Evolutionary conservation across 1,284 basidiomycete genomes (phyloP), one percentile per base, ranked within the genome.

Genomic region (Sanghuangporus baumii): DNA sequence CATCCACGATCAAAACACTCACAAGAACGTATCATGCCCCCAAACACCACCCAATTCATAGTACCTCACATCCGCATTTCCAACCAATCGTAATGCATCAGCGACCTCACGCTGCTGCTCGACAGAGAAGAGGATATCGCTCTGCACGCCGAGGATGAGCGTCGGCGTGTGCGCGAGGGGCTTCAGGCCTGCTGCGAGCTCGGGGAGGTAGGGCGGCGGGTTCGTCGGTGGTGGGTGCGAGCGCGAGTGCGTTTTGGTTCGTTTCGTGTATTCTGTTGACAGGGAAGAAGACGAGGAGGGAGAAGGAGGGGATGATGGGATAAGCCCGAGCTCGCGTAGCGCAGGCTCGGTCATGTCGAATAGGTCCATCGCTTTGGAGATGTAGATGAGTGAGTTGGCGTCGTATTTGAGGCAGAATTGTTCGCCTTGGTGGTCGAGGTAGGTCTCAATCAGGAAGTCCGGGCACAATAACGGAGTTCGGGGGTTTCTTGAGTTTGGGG

Each of bases 331-430:
- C 47, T 87, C 84, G 46, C 81, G 74, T 3, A 99, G 81, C 4
- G 94, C 85, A 26, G 92, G 83, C 4, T 81, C 79, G 0, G 94
- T 94, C 86, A 99, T 90, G 77, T 98, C 96, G 74, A 99, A 99
- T 1, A 99, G 81, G 74, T 99, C 96, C 96, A 99, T 99, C 18
- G 97, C 96, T 78, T 99, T 99, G 20, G 91, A 94, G 66, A 98
- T 87, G 79, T 99, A 99, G 70, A 99, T 95, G 74, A 99, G 88
- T 2, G 94, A 97, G 78, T 99, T 99, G 64, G 97, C 96, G 73
- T 99, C 96, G 76, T 99, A 99, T 74, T 98, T 99, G 63, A 98
- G 81, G 74, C 96, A 99, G 79, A 99, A 99, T 71, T 94, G 87
- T 76, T 96, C 94, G 63, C 93, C 94, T 85, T 98, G 96, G 75